phyloP scores from a whole-genome alignment of 257 asterid species.

The Solanum arcanum region DNA sequence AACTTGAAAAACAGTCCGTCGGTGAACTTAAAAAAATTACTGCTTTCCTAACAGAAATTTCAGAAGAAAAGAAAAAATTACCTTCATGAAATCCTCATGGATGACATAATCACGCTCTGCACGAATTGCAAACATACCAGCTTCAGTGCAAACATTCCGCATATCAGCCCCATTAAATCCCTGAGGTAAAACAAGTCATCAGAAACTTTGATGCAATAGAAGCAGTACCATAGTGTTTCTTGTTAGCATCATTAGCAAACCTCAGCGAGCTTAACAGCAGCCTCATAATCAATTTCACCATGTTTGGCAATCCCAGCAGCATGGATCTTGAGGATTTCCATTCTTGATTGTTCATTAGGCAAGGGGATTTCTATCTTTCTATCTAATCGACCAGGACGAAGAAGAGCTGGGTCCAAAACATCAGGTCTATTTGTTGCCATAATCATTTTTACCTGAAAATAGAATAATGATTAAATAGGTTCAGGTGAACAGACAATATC shows the following conservation, averaged over 20 bases:
- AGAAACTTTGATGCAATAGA: neutral
- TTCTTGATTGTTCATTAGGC: slow-evolving; percentile 92
- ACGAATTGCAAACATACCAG: slow-evolving; percentile 93
- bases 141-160: slow-evolving; percentile 94
- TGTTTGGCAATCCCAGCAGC: slow-evolving; percentile 95
- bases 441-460: slow-evolving; percentile 80
- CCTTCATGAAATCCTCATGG: slow-evolving; percentile 99
- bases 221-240: neutral
- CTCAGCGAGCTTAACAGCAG: slow-evolving; percentile 94
- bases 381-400: slow-evolving; percentile 92
- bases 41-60: neutral
- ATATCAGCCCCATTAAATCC: slow-evolving; percentile 96
- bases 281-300: slow-evolving; percentile 95
- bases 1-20: neutral
- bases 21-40: neutral
- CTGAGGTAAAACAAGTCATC: slow-evolving; percentile 20
- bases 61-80: slow-evolving; percentile 2
- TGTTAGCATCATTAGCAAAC: slow-evolving; percentile 18
- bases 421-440: slow-evolving; percentile 97
- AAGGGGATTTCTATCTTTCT: slow-evolving; percentile 91
- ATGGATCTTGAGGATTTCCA: slow-evolving; percentile 89
- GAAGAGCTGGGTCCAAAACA: slow-evolving; percentile 96
- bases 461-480: neutral
- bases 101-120: slow-evolving; percentile 95
- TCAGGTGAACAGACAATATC: neutral